Conservation (phyloP, 176 grass and related monocot species). For the Avena insularis region DNA sequence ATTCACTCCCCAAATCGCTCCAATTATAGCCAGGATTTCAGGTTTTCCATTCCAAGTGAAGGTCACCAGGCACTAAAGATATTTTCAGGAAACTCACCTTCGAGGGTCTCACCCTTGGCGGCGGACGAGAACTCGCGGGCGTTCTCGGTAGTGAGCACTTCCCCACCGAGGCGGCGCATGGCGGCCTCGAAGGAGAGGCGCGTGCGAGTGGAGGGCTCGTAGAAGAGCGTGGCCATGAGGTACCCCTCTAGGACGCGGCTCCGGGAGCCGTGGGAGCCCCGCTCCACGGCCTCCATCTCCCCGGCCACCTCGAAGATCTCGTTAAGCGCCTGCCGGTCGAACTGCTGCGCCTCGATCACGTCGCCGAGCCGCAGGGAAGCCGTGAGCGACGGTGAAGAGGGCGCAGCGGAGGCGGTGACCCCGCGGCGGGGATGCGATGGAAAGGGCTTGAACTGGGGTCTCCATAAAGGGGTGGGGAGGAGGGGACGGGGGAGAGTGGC, state of each 20-base stretch:
- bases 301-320: constrained; percentile 86
- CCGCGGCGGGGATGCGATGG: constrained; percentile 14
- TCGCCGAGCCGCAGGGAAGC: constrained; percentile 61
- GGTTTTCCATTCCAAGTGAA: neutral
- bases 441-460: neutral
- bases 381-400: neutral
- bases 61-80: neutral
- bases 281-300: constrained; percentile 87
- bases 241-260: constrained; percentile 76
- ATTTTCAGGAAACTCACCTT: constrained; percentile 56
- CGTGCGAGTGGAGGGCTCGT: constrained; percentile 90
- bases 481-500: constrained; percentile 29
- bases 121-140: constrained; percentile 97
- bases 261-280: constrained; percentile 48
- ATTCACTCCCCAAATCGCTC: neutral
- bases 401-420: neutral
- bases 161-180: constrained; percentile 83
- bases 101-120: constrained; percentile 94
- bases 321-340: constrained; percentile 67
- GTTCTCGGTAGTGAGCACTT: constrained; percentile 95
- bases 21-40: neutral
- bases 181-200: constrained; percentile 91
- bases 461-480: neutral
- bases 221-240: constrained; percentile 96
- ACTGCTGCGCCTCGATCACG: constrained; percentile 89